These are phyloP conservation scores for Xylaria sp. DNA, from an alignment of 2,329 filamentous ascomycete genomes.

Conservation along the genomic window DNA sequence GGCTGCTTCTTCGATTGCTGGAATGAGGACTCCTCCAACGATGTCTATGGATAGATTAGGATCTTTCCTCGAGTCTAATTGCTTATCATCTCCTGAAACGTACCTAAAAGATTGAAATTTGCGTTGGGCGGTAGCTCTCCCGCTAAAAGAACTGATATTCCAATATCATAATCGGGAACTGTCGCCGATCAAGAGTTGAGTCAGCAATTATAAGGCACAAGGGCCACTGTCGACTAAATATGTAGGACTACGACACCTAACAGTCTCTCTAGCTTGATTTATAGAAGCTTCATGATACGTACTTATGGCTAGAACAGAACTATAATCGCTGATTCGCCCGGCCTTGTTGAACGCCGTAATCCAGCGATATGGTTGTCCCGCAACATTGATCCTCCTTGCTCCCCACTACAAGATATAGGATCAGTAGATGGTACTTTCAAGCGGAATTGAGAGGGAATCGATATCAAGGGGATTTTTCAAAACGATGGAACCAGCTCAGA, in stretches of 20 bases:
- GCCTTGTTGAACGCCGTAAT: conserved; percentile 56
- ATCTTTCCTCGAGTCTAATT: neutral
- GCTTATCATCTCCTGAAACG: neutral
- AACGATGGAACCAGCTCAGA: neutral
- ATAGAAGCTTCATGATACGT: neutral
- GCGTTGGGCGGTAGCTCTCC: conserved; percentile 48
- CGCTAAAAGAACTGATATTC: conserved; percentile 55
- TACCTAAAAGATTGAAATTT: conserved; percentile 48
- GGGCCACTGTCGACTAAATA: neutral
- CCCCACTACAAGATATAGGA: conserved; percentile 47
- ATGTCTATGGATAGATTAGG: conserved; percentile 42
- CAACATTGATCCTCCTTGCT: conserved; percentile 45
- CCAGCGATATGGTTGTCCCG: conserved; percentile 46
- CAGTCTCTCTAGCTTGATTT: neutral
- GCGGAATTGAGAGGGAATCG: neutral
- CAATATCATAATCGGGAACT: conserved; percentile 57
- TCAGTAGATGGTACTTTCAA: neutral
- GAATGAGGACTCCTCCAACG: conserved; percentile 46
- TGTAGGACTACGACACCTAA: neutral
- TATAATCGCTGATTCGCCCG: conserved; percentile 55
- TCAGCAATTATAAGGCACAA: conserved; percentile 1
- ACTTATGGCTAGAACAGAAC: conserved; percentile 52
- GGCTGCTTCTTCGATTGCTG: conserved; percentile 47
- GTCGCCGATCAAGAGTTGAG: neutral
- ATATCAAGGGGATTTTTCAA: neutral